A percentile compares a stretch with the other conserved stretches of the same genome.
Conservation (phyloP, 257 asterid species). For the Avicennia marina region DNA sequence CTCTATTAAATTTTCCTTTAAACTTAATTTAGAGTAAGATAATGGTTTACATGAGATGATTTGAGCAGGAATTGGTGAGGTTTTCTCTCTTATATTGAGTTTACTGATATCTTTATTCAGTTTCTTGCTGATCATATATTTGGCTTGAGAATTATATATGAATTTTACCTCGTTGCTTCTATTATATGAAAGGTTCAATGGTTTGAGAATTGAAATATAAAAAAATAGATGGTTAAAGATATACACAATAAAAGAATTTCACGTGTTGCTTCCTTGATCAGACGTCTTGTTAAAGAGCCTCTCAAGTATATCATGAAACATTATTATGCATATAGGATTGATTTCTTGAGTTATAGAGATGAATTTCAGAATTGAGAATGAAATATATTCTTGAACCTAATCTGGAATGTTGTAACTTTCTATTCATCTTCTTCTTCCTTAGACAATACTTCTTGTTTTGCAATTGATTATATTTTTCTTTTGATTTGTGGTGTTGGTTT, state of each 20-base stretch:
- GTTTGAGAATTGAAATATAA: not conserved
- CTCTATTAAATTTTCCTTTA: not conserved
- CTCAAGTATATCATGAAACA: not conserved
- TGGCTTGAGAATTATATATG: not conserved
- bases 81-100: not conserved
- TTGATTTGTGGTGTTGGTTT: slow-evolving; percentile 5
- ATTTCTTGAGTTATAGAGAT: not conserved
- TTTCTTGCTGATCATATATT: not conserved
- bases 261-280: not conserved
- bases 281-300: not conserved
- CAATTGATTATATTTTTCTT: slow-evolving; percentile 3
- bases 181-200: not conserved
- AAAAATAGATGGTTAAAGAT: not conserved
- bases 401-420: not conserved
- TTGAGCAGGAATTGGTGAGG: not conserved
- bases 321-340: not conserved
- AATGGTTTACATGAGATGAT: slow-evolving; percentile 1
- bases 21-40: not conserved
- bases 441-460: not conserved
- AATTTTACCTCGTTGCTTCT: not conserved
- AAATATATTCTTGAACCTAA: slow-evolving; percentile 3
- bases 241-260: not conserved
- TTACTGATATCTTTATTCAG: not conserved
- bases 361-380: not conserved
- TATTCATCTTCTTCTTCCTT: not conserved